phyloP scores from a whole-genome alignment of 805 yeast genomes.

The Hanseniaspora occidentalis region DNA sequence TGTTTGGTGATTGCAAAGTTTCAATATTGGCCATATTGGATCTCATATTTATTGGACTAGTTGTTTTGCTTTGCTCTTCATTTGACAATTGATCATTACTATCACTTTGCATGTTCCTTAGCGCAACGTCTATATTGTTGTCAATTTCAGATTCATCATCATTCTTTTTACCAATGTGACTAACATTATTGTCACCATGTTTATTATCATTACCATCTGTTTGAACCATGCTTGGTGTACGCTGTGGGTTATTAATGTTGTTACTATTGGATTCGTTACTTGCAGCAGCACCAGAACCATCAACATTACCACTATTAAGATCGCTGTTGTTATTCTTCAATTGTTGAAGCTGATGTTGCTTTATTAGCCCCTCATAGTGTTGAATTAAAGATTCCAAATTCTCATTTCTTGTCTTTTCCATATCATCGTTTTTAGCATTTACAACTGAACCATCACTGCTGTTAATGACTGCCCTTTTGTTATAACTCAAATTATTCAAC shows the following conservation, averaged over 20 bases:
- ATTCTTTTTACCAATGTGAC: background rate
- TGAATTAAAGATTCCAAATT: slow-evolving; percentile 18
- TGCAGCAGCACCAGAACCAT: background rate
- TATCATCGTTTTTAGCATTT: background rate
- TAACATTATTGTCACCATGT: background rate
- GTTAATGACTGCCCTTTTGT: background rate
- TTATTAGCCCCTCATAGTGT: slow-evolving; percentile 19
- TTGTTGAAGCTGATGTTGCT: background rate
- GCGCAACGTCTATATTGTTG: slow-evolving; percentile 5
- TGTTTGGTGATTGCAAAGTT: too few species aligned
- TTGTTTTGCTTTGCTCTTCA: too few species aligned
- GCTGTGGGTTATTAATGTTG: too few species aligned
- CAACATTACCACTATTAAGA: too few species aligned
- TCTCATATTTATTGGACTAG: too few species aligned
- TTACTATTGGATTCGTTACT: too few species aligned
- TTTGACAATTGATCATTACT: too few species aligned
- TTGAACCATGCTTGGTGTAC: too few species aligned
- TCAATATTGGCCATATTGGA: too few species aligned
- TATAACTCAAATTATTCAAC: slow-evolving; percentile 12
- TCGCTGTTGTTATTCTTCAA: too few species aligned
- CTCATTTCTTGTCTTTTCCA: slow-evolving; percentile 9
- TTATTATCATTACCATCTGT: too few species aligned
- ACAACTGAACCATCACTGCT: slow-evolving; percentile 2
- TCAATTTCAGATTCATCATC: background rate
- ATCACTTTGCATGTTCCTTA: too few species aligned